Base-by-base conservation (phyloP, 1,284 basidiomycete genomes). In the Megacollybia platyphylla region DNA sequence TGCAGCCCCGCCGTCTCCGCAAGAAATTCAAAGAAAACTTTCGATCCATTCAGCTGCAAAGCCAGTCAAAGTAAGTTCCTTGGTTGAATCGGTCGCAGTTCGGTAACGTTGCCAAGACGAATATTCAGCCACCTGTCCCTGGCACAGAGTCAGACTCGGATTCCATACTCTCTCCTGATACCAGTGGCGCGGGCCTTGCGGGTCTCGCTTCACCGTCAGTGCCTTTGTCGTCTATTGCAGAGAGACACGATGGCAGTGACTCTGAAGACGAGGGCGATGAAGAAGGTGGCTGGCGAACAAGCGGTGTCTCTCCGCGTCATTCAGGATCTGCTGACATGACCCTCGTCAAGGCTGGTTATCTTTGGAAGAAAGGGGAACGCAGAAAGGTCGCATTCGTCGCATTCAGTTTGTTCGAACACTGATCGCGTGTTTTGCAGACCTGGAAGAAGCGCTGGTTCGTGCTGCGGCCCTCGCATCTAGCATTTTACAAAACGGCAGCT, bases 391-490 rank as follows among this genome's bases (percentile, higher is more conserved):
- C 72, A 60, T 48, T 17, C 7, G 48, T 42, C 39, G 39, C 44
- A 39, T 38, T 46, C 42, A 45, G 4, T 44, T 51, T 15, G 15
- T 32, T 48, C 38, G 46, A 44, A 44, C 46, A 37, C 15, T 45
- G 45, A 24, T 18, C 20, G 20, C 20, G 20, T 24, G 20, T 39
- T n/a, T 26, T 37, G 40, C 55, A 96, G 89, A 90, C 84, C 1
- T 98, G 94, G 94, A 97, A 97, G 71, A 93, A 93, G 66, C 77
- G 94, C 30, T 98, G 94, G 94, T 98, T 97, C 53, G 96, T 98
- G 0, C 66, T 98, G 46, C 77, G 94, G 10, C 78, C 88, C 0
- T 87, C 86, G 11, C 89, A 93, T 59, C 67, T 99, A 40, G 91
- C 91, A 9, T 97, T 96, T 65, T 98, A 98, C 79, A 97, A 97